Percentiles rank a stretch among this genome's conserved stretches.
These are phyloP conservation scores for Truncatella angustata DNA, from an alignment of 2,329 filamentous ascomycete species.

Conservation along the genomic window DNA sequence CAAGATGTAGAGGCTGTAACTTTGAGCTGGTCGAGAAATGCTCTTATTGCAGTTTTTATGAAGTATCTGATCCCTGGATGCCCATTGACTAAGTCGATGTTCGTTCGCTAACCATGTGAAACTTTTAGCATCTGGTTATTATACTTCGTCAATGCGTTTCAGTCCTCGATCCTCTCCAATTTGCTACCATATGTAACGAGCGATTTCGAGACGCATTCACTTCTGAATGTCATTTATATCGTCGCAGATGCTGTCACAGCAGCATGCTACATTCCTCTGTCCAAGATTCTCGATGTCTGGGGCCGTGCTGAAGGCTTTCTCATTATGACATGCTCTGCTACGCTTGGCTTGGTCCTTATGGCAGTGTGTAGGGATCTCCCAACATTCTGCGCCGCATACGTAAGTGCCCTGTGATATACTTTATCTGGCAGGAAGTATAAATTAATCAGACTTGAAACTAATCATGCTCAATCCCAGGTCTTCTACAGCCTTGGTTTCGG, in stretches of 20 bases:
- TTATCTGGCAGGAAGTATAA: background rate
- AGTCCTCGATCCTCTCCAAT: slow-evolving; percentile 31
- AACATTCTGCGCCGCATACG: slow-evolving; percentile 41
- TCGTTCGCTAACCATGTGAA: background rate
- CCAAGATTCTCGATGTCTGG: slow-evolving; percentile 58
- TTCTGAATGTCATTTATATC: slow-evolving; percentile 44
- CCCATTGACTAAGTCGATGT: no score
- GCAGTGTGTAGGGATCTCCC: slow-evolving; percentile 43
- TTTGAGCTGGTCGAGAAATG: slow-evolving; percentile 35
- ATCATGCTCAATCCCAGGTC: slow-evolving; percentile 34
- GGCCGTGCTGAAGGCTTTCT: slow-evolving; percentile 55
- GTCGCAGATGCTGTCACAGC: slow-evolving; percentile 46
- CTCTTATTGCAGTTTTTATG: slow-evolving; percentile 36
- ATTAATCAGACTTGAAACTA: background rate
- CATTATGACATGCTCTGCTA: slow-evolving; percentile 43
- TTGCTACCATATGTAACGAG: slow-evolving; percentile 38
- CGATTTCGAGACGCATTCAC: slow-evolving; percentile 41
- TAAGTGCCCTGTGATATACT: no score
- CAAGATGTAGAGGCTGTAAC: slow-evolving; percentile 43
- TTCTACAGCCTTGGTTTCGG: slow-evolving; percentile 57
- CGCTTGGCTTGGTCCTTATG: slow-evolving; percentile 52
- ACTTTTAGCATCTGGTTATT: slow-evolving; percentile 37
- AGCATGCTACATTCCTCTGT: slow-evolving; percentile 54
- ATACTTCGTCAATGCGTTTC: slow-evolving; percentile 39
- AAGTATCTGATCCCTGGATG: slow-evolving; percentile 27